These are phyloP conservation scores for Beauveria sp. DNA, from an alignment of 2,329 filamentous ascomycete genomes.

Conservation along the genomic window DNA sequence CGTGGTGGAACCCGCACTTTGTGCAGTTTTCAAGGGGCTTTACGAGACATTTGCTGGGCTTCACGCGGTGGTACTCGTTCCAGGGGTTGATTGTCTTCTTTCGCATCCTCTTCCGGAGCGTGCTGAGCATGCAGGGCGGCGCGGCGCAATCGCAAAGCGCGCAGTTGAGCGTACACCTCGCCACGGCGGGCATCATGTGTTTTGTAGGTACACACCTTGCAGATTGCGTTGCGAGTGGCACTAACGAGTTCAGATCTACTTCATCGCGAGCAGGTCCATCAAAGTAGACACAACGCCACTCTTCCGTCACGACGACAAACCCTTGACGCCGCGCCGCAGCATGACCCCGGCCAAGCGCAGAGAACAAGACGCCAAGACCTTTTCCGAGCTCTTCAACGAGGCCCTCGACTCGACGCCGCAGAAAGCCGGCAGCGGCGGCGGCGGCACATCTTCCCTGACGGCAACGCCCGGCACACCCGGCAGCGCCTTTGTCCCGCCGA, in stretches of 20 bases:
- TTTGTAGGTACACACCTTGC: slow-evolving; percentile 36
- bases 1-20: slow-evolving; percentile 65
- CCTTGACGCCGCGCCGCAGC: slow-evolving; percentile 20
- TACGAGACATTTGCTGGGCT: slow-evolving; percentile 50
- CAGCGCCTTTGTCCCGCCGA: slow-evolving; percentile 5
- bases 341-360: slow-evolving; percentile 19
- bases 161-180: slow-evolving; percentile 45
- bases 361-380: slow-evolving; percentile 30
- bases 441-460: not conserved
- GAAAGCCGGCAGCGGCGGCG: not conserved
- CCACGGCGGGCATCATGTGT: slow-evolving; percentile 44
- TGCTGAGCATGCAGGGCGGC: slow-evolving; percentile 32
- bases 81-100: slow-evolving; percentile 53
- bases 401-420: slow-evolving; percentile 21
- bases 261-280: slow-evolving; percentile 37
- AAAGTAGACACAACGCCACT: slow-evolving; percentile 51
- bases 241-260: slow-evolving; percentile 32
- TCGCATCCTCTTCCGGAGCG: slow-evolving; percentile 41
- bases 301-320: slow-evolving; percentile 28
- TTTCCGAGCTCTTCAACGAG: slow-evolving; percentile 34
- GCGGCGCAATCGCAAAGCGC: slow-evolving; percentile 31
- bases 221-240: not conserved
- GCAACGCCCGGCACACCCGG: slow-evolving; percentile 4
- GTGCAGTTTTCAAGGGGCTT: slow-evolving; percentile 53
- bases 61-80: slow-evolving; percentile 58